These are phyloP conservation scores for Diaporthe sp. DNA, from an alignment of 2,329 filamentous ascomycete species.

Conservation along the genomic window DNA sequence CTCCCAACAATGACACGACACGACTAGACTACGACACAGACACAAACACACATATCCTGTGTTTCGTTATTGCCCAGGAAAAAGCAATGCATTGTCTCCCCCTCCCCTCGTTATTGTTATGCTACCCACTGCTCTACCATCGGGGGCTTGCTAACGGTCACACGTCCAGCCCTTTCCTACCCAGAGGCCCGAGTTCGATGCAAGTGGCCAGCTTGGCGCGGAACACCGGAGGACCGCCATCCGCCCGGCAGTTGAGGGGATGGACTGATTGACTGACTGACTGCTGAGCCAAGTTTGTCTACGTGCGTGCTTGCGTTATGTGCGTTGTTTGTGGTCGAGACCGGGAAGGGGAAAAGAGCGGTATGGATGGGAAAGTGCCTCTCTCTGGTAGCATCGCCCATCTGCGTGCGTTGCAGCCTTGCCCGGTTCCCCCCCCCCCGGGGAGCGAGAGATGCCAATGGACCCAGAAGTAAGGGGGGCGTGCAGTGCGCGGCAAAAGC, in stretches of 20 bases:
- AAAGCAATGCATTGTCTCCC: neutral
- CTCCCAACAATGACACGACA: neutral
- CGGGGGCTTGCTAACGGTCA: neutral
- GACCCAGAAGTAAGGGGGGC: neutral
- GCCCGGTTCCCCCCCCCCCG: neutral
- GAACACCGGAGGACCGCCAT: neutral
- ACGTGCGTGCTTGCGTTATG: neutral
- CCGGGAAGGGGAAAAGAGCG: neutral
- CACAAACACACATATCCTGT: neutral
- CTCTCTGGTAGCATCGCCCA: neutral
- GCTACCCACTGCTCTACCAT: neutral
- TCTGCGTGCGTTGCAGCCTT: neutral
- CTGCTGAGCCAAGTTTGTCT: neutral
- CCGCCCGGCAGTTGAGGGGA: conserved; percentile 1
- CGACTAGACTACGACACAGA: neutral
- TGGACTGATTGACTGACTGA: neutral
- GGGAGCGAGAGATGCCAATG: no score
- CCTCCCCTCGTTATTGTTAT: neutral
- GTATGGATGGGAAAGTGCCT: neutral
- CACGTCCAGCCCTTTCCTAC: neutral
- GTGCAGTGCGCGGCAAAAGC: conserved; percentile 7
- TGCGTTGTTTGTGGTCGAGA: neutral
- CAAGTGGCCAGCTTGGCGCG: conserved; percentile 31
- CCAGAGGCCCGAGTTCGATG: conserved; percentile 7
- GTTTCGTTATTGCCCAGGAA: conserved; percentile 19